Evolutionary conservation across 805 yeast genomes (phyloP), one percentile per base, ranked within the genome.

Genomic region (Candida vartiovaarae): DNA sequence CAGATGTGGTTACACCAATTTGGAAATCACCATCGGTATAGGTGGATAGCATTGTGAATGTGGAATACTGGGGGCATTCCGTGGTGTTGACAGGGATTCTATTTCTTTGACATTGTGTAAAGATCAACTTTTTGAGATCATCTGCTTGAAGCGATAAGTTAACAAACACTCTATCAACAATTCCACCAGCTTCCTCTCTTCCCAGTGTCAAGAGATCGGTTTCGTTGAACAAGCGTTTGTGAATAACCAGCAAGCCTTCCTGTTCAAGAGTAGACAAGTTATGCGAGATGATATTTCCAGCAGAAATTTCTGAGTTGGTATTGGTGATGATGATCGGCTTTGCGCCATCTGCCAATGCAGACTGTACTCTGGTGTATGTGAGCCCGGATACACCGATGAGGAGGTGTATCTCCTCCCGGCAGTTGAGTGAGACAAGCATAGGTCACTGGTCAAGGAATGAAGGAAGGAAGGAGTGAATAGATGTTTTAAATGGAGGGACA

Each of bases 1-100:
- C 95, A 26, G 81, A 76, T 0, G 97, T 90, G 3, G 91, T 79
- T 8, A 90, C 77, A 1, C 95, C 95, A 41, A 90, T 52, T 60
- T 85, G 91, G 62, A 90, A 78, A 41, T 75, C 78, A 6, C 95
- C 93, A 44, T 81, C 79, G 2, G 69, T 65, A 56, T 75, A 77
- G 0, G 90, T 78, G 0, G 96, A 84, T 24, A 88, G 67, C 42
- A 88, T 61, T 1, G 91, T 77, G 60, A 90, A 90, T 0, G 90
- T 78, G 43, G 93, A 84, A 26, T 73, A 68, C 30, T 79, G 80
- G 0, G 89, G 79, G 11, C 78, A 74, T 50, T 87, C 95, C 0
- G 84, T 74, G 1, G 85, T 82, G 57, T 88, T 89, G 38, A 91
- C 71, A 0, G 97, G 97, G 4, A 90, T 84, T 56, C 97, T 72